Percentiles rank a stretch among this genome's conserved stretches.
Conservation (phyloP, 352 stramenopile species). For the Pythium rishiriense region DNA sequence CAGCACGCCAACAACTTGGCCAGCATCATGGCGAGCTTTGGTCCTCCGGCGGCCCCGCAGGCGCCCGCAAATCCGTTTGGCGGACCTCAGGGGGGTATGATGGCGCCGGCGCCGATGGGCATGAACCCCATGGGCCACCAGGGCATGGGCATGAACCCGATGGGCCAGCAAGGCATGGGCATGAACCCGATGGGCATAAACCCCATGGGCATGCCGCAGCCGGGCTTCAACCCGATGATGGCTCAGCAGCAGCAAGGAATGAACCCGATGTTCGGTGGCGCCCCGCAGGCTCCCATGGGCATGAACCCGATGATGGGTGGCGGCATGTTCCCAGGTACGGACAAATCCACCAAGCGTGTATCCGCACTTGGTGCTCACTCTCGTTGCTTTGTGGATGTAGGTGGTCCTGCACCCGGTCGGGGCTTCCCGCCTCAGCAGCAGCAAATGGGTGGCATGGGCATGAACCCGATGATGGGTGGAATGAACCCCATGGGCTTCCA, state of each 20-base stretch:
- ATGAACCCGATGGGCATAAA: conserved; percentile 50
- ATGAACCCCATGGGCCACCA: conserved; percentile 37
- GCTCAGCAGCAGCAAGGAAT: conserved; percentile 23
- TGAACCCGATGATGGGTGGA: conserved; percentile 55
- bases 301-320: conserved; percentile 53
- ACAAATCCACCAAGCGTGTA: neutral
- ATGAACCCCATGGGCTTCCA: conserved; percentile 59
- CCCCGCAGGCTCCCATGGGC: conserved; percentile 22
- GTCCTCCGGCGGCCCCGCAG: conserved; percentile 26
- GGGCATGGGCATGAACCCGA: conserved; percentile 41
- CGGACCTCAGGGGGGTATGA: conserved; percentile 46
- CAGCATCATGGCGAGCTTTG: conserved; percentile 89
- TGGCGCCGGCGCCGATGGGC: conserved; percentile 37
- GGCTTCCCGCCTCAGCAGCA: conserved; percentile 42
- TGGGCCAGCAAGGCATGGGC: conserved; percentile 28
- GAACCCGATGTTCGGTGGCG: conserved; percentile 25
- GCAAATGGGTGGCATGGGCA: conserved; percentile 42
- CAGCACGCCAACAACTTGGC: conserved; percentile 79
- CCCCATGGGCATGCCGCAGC: conserved; percentile 30
- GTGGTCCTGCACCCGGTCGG: conserved; percentile 26
- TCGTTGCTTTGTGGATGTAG: neutral
- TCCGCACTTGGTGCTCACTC: too few species aligned
- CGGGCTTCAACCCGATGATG: conserved; percentile 52
- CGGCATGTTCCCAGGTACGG: conserved; percentile 54
- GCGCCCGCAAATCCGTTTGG: conserved; percentile 38